Base-by-base conservation (phyloP, 768 basidiomycete species). In the Tylopilus intermedius region DNA sequence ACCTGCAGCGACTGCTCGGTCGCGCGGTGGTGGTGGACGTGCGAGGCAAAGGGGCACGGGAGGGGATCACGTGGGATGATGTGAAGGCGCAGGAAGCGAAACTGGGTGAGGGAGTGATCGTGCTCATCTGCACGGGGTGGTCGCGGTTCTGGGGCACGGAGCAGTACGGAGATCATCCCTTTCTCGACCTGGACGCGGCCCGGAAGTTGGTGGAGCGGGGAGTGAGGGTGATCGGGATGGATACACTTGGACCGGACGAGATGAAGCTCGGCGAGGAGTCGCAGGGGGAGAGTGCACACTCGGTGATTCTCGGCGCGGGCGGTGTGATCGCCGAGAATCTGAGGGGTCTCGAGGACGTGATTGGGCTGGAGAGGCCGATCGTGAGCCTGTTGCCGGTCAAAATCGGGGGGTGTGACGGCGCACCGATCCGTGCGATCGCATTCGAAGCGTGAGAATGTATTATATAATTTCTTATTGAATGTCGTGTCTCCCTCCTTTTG, bases 281-380 rank as follows among this genome's bases (percentile, higher is more conserved):
- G 15, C 41, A 11, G 47, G 39, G 24, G 8, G 27, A 37, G 15
- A 42, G 47, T 2, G 80, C 79, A n/a, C 87, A 90, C 62, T 69
- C 78, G 26, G 69, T 70, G 0, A 69, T 88, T 24, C 72, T 88
- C 26, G 80, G 81, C 27, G 72, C 72, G n/a, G 84, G 81, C 0
- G 79, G 80, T 5, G 54, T 82, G 4, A 86, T 90, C 53, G 84
- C 77, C 9, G 87, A 89, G 70, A 89, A 89, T 58, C 53, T 90
- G 63, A 78, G 74, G 6, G 79, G 79, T 51, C 57, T 88, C 53
- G 76, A 78, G 39, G 59, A 58, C 37, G 62, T 86, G 7, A 47
- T 67, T 7, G 50, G 40, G 26, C 63, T 64, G 32, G 62, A 65
- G 33, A 57, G 65, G 10, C 78, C 75, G 64, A 60, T 73, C 22